These are phyloP conservation scores for Entonaema liquescens DNA, from an alignment of 495 filamentous ascomycete genomes.

Conservation along the genomic window DNA sequence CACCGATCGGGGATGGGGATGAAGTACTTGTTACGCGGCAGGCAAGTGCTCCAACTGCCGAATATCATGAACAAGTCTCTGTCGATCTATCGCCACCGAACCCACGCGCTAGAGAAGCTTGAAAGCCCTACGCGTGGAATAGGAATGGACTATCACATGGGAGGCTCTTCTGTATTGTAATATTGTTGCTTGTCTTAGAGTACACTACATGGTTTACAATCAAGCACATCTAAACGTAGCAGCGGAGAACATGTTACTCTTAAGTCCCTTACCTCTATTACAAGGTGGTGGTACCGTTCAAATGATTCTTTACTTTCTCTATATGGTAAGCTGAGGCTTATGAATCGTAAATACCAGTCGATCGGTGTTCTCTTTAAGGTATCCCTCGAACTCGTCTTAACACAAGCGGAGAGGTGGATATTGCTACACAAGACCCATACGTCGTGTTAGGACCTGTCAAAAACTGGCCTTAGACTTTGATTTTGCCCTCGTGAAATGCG, in stretches of 20 bases:
- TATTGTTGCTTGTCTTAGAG: constrained; percentile 3
- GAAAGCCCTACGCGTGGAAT: neutral
- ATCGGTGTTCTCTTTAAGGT: neutral
- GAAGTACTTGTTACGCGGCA: constrained; percentile 27
- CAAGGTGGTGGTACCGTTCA: neutral
- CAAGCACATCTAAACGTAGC: neutral
- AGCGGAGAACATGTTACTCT: constrained; percentile 2
- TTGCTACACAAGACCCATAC: constrained; percentile 29
- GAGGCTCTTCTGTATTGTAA: constrained; percentile 20
- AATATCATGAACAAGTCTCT: constrained; percentile 13
- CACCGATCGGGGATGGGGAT: constrained; percentile 35
- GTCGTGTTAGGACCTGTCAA: constrained; percentile 42
- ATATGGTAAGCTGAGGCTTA: neutral
- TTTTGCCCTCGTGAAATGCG: constrained; percentile 29
- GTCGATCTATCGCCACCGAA: constrained; percentile 15
- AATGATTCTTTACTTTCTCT: neutral
- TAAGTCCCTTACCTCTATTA: neutral
- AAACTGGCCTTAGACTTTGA: constrained; percentile 39
- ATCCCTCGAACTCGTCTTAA: neutral
- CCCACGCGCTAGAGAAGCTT: neutral
- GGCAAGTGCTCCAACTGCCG: constrained; percentile 24
- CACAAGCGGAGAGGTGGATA: constrained; percentile 22
- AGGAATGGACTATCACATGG: neutral
- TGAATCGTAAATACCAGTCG: neutral
- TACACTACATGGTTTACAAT: constrained; percentile 18